Base-by-base conservation (phyloP, 139 green algal species). In the Tetraselmis chui region DNA sequence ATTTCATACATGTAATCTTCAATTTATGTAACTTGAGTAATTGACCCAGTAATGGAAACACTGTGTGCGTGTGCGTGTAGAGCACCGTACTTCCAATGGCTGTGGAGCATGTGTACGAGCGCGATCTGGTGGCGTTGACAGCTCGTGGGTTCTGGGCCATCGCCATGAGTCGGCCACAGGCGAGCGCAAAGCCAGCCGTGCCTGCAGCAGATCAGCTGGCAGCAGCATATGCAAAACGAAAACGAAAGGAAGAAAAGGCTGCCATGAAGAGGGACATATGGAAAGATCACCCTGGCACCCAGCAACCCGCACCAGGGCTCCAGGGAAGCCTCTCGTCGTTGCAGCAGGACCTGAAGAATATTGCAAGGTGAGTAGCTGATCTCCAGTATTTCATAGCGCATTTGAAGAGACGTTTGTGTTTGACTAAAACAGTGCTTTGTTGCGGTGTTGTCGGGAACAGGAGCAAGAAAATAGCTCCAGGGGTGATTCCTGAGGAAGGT, bases 61-160 rank as follows among this genome's bases (percentile, higher is more conserved):
- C n/a, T 58, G 29, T 80, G 29, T 27, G 23, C 77, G 28, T 80
- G 2, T 67, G 45, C n/a, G 45, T 18, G 45, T 18, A 67, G 45
- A 67, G 45, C 45, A 67, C 45, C 11, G 45, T 67, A 25, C 74
- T 31, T 22, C 78, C 78, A 1, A 76, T 82, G 32, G 78, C 78
- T 24, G 78, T 82, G 78, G 31, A 82, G 2, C 78, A 76, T 31
- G 58, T 76, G 28, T 76, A 76, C 31, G 78, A 82, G 78, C 32
- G 78, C 18, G 78, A 82, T 31, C 31, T 82, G 24, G 28, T 82
- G 18, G 31, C 78, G 18, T 31, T 82, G 24, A 59, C 58, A 23
- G 78, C 78, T 11, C 30, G 78, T 11, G 58, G 78, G 28, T 82
- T 76, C 78, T 82, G 78, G 78, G 78, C 78, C 23, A 30, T 82